phyloP scores from a whole-genome alignment of 768 basidiomycete species.

The Peribolospora baueri region DNA sequence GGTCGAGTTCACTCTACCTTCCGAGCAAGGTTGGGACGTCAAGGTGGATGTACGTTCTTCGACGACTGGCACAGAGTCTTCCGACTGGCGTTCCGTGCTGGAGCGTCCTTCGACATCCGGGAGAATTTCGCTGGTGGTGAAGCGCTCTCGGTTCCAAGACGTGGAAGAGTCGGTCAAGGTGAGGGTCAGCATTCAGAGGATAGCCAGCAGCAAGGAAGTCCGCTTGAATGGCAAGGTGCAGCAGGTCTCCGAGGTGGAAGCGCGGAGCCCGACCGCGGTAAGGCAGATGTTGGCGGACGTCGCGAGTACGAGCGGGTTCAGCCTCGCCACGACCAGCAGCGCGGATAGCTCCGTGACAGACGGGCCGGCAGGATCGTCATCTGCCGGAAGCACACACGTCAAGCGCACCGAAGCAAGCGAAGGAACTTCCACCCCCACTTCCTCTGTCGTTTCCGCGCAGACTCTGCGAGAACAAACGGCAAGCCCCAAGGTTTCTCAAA shows the following conservation, averaged over 20 bases:
- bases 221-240: conserved; percentile 69
- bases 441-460: conserved; percentile 1
- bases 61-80: neutral
- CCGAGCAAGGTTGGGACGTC: conserved; percentile 3
- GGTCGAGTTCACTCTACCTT: conserved; percentile 1
- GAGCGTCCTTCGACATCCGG: conserved; percentile 25
- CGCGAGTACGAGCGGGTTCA: neutral
- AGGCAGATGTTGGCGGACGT: conserved; percentile 21
- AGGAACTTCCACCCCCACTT: neutral
- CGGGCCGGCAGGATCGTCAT: neutral
- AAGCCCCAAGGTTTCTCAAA: too few species aligned
- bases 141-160: conserved; percentile 45
- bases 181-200: conserved; percentile 51
- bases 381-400: neutral
- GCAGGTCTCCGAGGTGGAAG: conserved; percentile 37
- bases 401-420: neutral
- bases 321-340: neutral
- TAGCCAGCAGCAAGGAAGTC: conserved; percentile 44
- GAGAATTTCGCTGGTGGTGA: conserved; percentile 34
- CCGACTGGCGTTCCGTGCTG: conserved; percentile 11
- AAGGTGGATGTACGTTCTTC: neutral
- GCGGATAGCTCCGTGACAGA: neutral
- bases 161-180: conserved; percentile 62
- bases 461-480: conserved; percentile 1
- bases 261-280: conserved; percentile 30